Percentiles rank a stretch among this genome's conserved stretches.
These are phyloP conservation scores for Cenchrus americanus DNA, from an alignment of 176 grass and related monocot genomes.

Conservation along the genomic window DNA sequence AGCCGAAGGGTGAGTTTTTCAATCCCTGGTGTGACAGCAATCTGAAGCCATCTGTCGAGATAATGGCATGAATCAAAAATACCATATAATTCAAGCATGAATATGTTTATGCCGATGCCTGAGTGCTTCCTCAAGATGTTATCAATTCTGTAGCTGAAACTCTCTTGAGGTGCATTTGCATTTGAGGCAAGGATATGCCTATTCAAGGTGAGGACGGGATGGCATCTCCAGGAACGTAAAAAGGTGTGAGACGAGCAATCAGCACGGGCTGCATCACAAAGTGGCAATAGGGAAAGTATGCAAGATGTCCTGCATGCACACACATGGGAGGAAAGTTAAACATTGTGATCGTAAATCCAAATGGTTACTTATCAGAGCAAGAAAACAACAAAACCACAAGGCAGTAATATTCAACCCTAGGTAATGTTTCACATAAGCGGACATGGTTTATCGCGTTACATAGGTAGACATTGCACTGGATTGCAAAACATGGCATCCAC, in stretches of 20 bases:
- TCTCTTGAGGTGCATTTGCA: background rate
- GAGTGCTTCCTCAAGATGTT: background rate
- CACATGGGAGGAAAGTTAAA: background rate
- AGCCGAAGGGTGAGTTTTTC: background rate
- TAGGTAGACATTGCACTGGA: background rate
- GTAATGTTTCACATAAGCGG: background rate
- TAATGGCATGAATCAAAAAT: background rate
- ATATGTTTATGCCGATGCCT: background rate
- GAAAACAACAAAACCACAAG: background rate
- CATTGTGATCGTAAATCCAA: background rate
- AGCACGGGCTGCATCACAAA: slow-evolving; percentile 29
- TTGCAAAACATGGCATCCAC: background rate
- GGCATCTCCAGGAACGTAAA: background rate
- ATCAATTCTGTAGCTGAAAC: background rate
- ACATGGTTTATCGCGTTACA: background rate
- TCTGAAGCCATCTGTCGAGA: slow-evolving; percentile 2
- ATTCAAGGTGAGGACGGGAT: slow-evolving; percentile 9
- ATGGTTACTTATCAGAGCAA: background rate
- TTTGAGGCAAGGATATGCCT: background rate
- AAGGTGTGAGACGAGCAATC: slow-evolving; percentile 16
- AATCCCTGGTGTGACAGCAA: slow-evolving; percentile 34
- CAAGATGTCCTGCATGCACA: background rate
- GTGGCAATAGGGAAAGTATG: slow-evolving; percentile 13
- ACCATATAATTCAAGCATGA: background rate
- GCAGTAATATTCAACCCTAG: background rate